These are phyloP conservation scores for Jatropha multifida DNA, from an alignment of 441 rosid genomes.

Conservation along the genomic window DNA sequence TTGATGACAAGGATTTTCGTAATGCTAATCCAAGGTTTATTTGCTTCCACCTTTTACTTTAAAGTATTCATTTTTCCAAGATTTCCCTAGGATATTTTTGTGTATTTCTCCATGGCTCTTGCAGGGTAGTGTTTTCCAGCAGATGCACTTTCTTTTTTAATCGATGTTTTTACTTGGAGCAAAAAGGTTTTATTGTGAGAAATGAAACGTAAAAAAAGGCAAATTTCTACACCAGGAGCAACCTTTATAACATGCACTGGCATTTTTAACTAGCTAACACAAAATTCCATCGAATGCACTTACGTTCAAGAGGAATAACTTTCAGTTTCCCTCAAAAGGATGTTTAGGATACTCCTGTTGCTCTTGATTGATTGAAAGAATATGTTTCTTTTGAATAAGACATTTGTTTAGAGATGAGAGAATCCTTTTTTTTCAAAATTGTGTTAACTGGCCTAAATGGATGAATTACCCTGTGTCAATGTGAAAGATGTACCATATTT, in stretches of 20 bases:
- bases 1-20: conserved; percentile 30
- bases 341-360: not conserved
- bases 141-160: not conserved
- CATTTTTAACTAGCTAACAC: not conserved
- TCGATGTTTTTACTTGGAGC: not conserved
- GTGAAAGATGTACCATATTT: not conserved
- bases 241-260: not conserved
- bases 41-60: conserved; percentile 10
- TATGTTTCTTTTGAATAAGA: not conserved
- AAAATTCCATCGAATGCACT: not conserved
- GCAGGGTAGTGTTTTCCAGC: not conserved
- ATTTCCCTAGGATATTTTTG: not conserved
- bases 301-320: not conserved
- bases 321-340: not conserved
- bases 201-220: not conserved
- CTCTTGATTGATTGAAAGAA: not conserved
- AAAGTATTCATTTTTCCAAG: not conserved
- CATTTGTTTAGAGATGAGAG: not conserved
- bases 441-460: not conserved
- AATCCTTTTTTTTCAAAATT: not conserved
- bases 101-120: not conserved
- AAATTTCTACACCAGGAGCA: not conserved
- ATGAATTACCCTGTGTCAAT: not conserved
- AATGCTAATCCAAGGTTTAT: conserved; percentile 44
- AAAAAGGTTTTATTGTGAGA: not conserved